Percentiles rank a stretch among this genome's conserved stretches.
These are phyloP conservation scores for Phytophthora podocarpi DNA, from an alignment of 352 stramenopile species.

Conservation along the genomic window DNA sequence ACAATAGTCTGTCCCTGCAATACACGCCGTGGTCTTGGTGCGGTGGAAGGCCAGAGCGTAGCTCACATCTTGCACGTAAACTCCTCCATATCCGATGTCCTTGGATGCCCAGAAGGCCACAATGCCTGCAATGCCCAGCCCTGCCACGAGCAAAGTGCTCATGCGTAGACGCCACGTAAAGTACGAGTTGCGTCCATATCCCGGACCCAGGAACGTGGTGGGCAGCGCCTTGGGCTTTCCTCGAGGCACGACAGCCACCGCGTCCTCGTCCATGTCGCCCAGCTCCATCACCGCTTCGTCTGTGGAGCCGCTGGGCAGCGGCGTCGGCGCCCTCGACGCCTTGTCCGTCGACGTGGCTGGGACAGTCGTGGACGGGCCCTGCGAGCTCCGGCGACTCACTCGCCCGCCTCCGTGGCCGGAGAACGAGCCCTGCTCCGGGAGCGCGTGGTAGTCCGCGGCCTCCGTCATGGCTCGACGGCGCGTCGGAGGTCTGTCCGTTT, in stretches of 20 bases:
- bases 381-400: slow-evolving; percentile 25
- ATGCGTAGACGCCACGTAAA: slow-evolving; percentile 71
- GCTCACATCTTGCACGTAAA: slow-evolving; percentile 51
- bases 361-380: slow-evolving; percentile 7
- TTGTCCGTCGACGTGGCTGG: slow-evolving; percentile 21
- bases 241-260: slow-evolving; percentile 18
- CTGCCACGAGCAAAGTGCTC: slow-evolving; percentile 48
- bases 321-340: slow-evolving; percentile 17
- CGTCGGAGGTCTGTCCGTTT: neutral
- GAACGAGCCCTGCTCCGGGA: slow-evolving; percentile 29
- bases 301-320: slow-evolving; percentile 25
- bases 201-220: slow-evolving; percentile 44
- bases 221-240: slow-evolving; percentile 49
- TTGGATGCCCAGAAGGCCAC: slow-evolving; percentile 47
- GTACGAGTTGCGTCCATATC: slow-evolving; percentile 80
- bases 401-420: slow-evolving; percentile 33
- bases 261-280: slow-evolving; percentile 19
- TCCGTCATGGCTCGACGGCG: slow-evolving; percentile 29
- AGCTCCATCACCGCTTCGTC: slow-evolving; percentile 31
- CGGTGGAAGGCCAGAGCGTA: slow-evolving; percentile 53
- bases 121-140: slow-evolving; percentile 51
- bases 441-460: slow-evolving; percentile 37
- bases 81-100: slow-evolving; percentile 44
- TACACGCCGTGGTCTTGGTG: slow-evolving; percentile 30
- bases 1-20: slow-evolving; percentile 41